Evolutionary conservation across 2,329 filamentous ascomycete species (phyloP).

Genomic region (Aulographum hederae): DNA sequence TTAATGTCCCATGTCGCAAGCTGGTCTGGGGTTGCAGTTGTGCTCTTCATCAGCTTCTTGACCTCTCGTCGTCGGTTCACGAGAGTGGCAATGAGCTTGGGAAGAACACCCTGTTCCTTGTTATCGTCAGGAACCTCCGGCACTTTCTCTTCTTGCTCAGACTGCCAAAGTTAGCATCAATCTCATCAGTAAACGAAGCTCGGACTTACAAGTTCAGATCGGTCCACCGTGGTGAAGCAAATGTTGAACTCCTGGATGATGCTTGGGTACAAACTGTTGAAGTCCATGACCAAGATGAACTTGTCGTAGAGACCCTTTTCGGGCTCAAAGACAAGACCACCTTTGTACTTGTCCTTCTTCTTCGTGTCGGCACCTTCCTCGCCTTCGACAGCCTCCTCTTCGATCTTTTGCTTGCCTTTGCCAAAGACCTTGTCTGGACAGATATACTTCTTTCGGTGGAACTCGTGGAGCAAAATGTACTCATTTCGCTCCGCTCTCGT

Average conservation of each 20-base stretch:
- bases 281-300: constrained; percentile 98
- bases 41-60: constrained; percentile 94
- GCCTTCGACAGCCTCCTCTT: constrained; percentile 57
- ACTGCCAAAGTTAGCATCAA: constrained; percentile 20
- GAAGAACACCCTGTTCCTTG: constrained; percentile 76
- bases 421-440: constrained; percentile 87
- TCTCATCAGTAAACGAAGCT: not conserved
- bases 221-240: constrained; percentile 93
- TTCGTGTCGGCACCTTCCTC: constrained; percentile 51
- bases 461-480: constrained; percentile 96
- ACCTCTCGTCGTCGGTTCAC: constrained; percentile 80
- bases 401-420: constrained; percentile 52
- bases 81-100: constrained; percentile 77
- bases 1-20: constrained; percentile 96
- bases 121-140: constrained; percentile 61
- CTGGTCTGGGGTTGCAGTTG: constrained; percentile 67
- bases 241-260: constrained; percentile 99
- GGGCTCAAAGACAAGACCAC: constrained; percentile 93
- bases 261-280: constrained; percentile 95
- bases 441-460: constrained; percentile 92
- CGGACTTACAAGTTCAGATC: constrained; percentile 48
- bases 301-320: constrained; percentile 97
- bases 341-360: constrained; percentile 99
- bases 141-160: constrained; percentile 70
- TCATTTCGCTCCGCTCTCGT: constrained; percentile 96